Evolutionary conservation across 169 alveolate genomes (phyloP).

Genomic region (Babesia gibsoni): DNA sequence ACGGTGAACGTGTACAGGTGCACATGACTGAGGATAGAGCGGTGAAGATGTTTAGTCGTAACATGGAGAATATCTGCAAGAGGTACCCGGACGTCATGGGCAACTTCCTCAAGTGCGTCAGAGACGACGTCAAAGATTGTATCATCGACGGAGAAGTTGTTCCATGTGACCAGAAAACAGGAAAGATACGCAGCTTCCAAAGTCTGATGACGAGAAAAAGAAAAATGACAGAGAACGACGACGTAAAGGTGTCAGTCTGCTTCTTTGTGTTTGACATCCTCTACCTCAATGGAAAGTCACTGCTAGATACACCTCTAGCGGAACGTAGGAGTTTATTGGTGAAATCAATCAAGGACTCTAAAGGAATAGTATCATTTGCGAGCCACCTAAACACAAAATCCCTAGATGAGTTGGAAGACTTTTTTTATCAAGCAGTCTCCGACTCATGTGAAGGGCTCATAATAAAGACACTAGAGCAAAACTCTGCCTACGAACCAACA

Average conservation of each 20-base stretch:
- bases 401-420: slow-evolving; percentile 78
- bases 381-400: slow-evolving; percentile 73
- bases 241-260: slow-evolving; percentile 88
- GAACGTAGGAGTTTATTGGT: slow-evolving; percentile 66
- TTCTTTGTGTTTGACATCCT: slow-evolving; percentile 91
- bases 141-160: slow-evolving; percentile 97
- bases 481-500: slow-evolving; percentile 97
- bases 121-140: slow-evolving; percentile 69
- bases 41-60: slow-evolving; percentile 86
- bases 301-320: slow-evolving; percentile 68
- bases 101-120: slow-evolving; percentile 19
- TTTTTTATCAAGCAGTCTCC: slow-evolving; percentile 79
- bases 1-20: slow-evolving; percentile 95
- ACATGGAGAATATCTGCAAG: slow-evolving; percentile 87
- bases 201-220: slow-evolving; percentile 91
- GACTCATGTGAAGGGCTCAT: slow-evolving; percentile 97
- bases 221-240: slow-evolving; percentile 87
- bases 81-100: slow-evolving; percentile 62
- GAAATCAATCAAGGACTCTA: slow-evolving; percentile 46
- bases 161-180: slow-evolving; percentile 89
- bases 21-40: slow-evolving; percentile 81
- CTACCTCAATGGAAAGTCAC: slow-evolving; percentile 83
- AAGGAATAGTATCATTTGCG: slow-evolving; percentile 70
- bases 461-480: slow-evolving; percentile 93
- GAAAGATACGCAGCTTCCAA: slow-evolving; percentile 94